Percentiles rank a stretch among this genome's conserved stretches.
Conservation (phyloP, 2,329 filamentous ascomycete genomes). For the Fusarium mexicanum region DNA sequence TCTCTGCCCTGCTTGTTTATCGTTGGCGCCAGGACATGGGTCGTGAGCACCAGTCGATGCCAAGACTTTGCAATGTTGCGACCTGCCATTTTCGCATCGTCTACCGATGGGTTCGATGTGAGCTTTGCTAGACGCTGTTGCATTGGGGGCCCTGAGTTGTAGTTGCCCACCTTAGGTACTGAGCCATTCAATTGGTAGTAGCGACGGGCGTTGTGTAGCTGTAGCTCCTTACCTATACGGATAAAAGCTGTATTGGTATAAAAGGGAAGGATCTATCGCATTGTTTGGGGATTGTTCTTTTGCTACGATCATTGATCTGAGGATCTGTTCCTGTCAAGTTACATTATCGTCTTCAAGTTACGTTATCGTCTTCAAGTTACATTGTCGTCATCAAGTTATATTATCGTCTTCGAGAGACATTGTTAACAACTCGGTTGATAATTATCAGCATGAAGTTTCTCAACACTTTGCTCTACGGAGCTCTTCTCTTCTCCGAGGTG, state of each 20-base stretch:
- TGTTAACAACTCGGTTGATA: not conserved
- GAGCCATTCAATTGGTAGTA: not conserved
- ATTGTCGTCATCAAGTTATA: not conserved
- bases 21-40: slow-evolving; percentile 21
- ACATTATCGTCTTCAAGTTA: not conserved
- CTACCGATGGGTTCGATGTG: slow-evolving; percentile 22
- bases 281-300: not conserved
- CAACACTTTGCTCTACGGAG: slow-evolving; percentile 31
- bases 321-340: not conserved
- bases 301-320: not conserved
- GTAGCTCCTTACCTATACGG: not conserved
- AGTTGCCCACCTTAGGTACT: not conserved
- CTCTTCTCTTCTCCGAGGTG: slow-evolving; percentile 32
- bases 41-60: slow-evolving; percentile 23
- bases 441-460: slow-evolving; percentile 37
- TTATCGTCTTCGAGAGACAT: not conserved
- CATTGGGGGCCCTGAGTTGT: not conserved
- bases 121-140: not conserved
- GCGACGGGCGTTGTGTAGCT: not conserved
- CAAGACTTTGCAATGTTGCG: slow-evolving; percentile 28
- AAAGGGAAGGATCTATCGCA: slow-evolving; percentile 15
- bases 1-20: slow-evolving; percentile 15
- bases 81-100: slow-evolving; percentile 38
- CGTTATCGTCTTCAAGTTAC: no score
- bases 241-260: slow-evolving; percentile 11